Conservation (phyloP, 257 asterid species). For the Solanum sejunctum region DNA sequence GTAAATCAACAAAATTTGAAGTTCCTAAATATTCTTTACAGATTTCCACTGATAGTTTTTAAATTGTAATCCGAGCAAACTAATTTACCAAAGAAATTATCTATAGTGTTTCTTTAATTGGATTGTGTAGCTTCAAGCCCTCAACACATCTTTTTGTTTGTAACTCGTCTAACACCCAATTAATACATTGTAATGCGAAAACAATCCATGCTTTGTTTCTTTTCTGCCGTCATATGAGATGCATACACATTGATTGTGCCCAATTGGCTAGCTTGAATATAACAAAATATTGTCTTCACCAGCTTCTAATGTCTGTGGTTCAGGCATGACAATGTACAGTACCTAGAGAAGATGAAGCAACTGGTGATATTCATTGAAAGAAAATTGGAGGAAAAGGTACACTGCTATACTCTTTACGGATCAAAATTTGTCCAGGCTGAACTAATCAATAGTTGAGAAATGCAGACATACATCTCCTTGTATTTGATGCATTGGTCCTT, state of each 20-base stretch:
- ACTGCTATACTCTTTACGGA: background rate
- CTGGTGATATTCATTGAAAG: conserved; percentile 80
- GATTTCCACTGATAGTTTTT: no score
- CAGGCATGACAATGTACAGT: conserved; percentile 97
- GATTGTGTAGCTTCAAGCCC: background rate
- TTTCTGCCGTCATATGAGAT: background rate
- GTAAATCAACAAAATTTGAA: background rate
- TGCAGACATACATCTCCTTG: background rate
- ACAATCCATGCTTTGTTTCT: background rate
- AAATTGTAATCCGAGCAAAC: background rate
- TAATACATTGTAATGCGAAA: background rate
- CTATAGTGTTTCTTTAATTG: background rate
- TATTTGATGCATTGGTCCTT: background rate
- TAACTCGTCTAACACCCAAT: background rate
- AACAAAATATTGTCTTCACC: background rate
- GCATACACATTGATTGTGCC: background rate
- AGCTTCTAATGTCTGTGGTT: conserved; percentile 2
- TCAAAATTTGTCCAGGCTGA: background rate
- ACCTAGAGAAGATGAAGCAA: conserved; percentile 88
- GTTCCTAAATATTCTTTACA: background rate
- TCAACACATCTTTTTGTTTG: background rate
- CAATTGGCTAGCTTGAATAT: background rate
- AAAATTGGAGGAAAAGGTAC: conserved; percentile 83
- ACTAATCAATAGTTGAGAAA: background rate
- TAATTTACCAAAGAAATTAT: background rate